Evolutionary conservation across 768 basidiomycete genomes (phyloP).

Genomic region (Lactarius tabidus): DNA sequence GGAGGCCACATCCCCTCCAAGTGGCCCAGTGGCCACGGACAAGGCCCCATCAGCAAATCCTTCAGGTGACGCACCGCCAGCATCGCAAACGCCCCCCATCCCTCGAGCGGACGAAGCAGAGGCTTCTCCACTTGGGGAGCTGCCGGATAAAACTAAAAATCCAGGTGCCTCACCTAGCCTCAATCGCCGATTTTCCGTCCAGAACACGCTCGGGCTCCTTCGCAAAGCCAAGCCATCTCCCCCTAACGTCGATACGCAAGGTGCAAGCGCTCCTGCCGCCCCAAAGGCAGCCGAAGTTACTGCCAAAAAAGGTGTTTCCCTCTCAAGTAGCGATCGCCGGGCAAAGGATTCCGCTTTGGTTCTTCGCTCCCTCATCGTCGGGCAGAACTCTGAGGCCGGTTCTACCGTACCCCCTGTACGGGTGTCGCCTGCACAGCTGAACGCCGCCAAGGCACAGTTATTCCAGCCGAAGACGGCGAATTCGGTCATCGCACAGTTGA

Average conservation of each 20-base stretch:
- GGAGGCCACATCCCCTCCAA: background rate
- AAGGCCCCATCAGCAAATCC: background rate
- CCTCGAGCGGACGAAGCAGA: background rate
- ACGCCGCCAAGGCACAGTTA: slow-evolving; percentile 64
- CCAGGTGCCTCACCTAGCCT: background rate
- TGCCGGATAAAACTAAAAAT: too few relatives aligned
- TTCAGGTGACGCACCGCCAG: background rate
- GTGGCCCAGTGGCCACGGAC: background rate
- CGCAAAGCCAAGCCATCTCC: slow-evolving; percentile 2
- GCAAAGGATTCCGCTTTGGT: slow-evolving; percentile 61
- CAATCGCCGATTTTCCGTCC: slow-evolving; percentile 17
- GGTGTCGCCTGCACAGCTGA: slow-evolving; percentile 49
- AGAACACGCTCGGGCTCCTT: slow-evolving; percentile 3
- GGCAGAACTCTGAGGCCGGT: slow-evolving; percentile 30
- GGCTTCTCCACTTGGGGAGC: background rate
- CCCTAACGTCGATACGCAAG: slow-evolving; percentile 4
- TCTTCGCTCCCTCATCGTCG: slow-evolving; percentile 67
- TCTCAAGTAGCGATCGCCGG: slow-evolving; percentile 51
- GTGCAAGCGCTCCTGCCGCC: background rate
- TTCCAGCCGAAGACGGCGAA: slow-evolving; percentile 62
- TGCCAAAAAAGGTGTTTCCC: background rate
- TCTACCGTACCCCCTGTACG: slow-evolving; percentile 35
- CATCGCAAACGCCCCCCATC: background rate
- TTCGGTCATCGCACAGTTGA: slow-evolving; percentile 68
- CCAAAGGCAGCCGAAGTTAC: background rate